Evolutionary conservation across 352 stramenopile genomes (phyloP).

Genomic region (Globisporangium yorkense): DNA sequence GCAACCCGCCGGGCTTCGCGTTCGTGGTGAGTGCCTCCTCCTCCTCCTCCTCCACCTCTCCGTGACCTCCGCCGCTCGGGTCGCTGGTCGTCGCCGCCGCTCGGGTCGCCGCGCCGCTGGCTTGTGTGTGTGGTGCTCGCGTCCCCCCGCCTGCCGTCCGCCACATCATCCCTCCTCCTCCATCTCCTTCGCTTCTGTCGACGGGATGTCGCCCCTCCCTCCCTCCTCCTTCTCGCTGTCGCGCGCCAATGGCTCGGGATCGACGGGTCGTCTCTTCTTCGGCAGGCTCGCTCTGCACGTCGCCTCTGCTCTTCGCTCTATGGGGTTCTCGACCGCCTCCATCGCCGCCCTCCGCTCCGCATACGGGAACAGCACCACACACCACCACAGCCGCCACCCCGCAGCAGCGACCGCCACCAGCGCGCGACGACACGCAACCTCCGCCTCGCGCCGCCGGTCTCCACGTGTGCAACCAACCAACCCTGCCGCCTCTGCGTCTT

Average conservation of each 20-base stretch:
- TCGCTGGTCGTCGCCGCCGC: neutral
- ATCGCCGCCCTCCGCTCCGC: neutral
- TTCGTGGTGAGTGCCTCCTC: slow-evolving; percentile 78
- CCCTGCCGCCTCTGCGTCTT: slow-evolving; percentile 30
- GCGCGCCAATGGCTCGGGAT: neutral
- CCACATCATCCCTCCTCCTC: neutral
- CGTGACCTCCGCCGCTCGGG: neutral
- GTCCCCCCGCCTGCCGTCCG: neutral
- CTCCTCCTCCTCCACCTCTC: slow-evolving; percentile 11
- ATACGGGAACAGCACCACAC: neutral
- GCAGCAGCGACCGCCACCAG: neutral
- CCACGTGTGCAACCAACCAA: slow-evolving; percentile 37
- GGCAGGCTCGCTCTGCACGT: slow-evolving; percentile 23
- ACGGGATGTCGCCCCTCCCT: neutral
- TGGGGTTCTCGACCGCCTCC: neutral
- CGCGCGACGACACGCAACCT: neutral
- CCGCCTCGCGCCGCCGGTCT: neutral
- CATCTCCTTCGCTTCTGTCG: neutral
- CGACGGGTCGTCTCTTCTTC: slow-evolving; percentile 7
- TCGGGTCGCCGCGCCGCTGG: neutral
- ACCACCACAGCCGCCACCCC: neutral
- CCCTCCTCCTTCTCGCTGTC: neutral
- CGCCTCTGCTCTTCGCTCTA: slow-evolving; percentile 3
- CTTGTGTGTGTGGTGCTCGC: neutral
- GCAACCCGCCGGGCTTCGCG: slow-evolving; percentile 83